These are phyloP conservation scores for Hemerocallis citrina DNA, from an alignment of 106 monocot genomes.

Conservation along the genomic window DNA sequence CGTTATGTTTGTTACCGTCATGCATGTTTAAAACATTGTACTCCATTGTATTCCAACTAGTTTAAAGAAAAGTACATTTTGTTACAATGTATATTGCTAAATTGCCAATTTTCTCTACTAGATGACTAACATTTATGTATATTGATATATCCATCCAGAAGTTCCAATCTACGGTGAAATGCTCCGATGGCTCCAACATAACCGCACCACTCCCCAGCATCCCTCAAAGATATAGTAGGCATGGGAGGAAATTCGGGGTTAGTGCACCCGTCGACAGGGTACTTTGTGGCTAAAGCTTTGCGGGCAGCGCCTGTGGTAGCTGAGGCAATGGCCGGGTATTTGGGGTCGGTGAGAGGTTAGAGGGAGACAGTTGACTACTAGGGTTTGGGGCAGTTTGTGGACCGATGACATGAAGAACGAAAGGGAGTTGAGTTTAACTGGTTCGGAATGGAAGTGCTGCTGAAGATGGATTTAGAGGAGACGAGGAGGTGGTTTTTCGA, in stretches of 20 bases:
- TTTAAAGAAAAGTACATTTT: no score
- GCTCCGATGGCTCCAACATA: conserved; percentile 20
- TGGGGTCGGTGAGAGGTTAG: conserved; percentile 21
- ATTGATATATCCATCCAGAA: no score
- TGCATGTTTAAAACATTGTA: no score
- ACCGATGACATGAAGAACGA: conserved; percentile 13
- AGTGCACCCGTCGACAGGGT: conserved; percentile 28
- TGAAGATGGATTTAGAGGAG: conserved; percentile 23
- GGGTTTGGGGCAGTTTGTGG: conserved; percentile 24
- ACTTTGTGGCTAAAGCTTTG: conserved; percentile 18
- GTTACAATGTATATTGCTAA: no score
- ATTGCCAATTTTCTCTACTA: no score
- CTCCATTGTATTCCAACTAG: no score
- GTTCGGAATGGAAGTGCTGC: conserved; percentile 32
- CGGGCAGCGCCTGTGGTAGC: conserved; percentile 6
- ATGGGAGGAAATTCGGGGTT: conserved; percentile 12
- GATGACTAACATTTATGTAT: no score
- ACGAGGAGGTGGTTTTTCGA: conserved; percentile 27
- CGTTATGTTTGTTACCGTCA: no score
- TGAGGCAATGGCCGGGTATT: conserved; percentile 22
- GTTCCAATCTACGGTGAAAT: conserved; percentile 16
- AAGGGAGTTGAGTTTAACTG: conserved; percentile 27
- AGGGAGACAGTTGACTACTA: conserved; percentile 8
- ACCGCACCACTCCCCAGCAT: conserved; percentile 12
- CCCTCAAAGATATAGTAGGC: conserved; percentile 17